A percentile compares a stretch with the other conserved stretches of the same genome.
Conservation (phyloP, 495 filamentous ascomycete genomes). For the Articulospora tetracladia region DNA sequence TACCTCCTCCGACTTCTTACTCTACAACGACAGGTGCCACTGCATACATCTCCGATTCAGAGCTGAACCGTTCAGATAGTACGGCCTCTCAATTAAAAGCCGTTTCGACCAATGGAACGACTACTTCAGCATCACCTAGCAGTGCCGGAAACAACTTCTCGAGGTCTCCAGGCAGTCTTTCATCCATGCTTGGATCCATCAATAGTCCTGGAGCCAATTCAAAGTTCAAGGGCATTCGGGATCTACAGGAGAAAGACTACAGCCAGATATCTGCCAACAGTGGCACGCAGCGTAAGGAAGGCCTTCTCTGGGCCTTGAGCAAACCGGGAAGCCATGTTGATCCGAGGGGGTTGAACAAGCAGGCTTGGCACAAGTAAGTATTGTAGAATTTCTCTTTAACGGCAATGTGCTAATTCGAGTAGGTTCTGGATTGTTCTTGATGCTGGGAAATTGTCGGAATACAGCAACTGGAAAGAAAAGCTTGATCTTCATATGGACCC, state of each 20-base stretch:
- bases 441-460: slow-evolving; percentile 93
- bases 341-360: slow-evolving; percentile 90
- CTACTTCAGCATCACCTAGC: slow-evolving; percentile 31
- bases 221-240: slow-evolving; percentile 83
- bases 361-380: slow-evolving; percentile 97
- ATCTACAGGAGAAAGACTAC: slow-evolving; percentile 78
- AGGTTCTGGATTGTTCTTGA: slow-evolving; percentile 99
- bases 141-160: slow-evolving; percentile 26
- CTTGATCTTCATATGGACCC: slow-evolving; percentile 97
- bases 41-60: slow-evolving; percentile 49
- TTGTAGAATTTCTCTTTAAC: background rate
- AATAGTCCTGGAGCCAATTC: slow-evolving; percentile 31
- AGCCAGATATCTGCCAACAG: slow-evolving; percentile 33
- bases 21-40: background rate
- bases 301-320: slow-evolving; percentile 89
- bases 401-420: slow-evolving; percentile 5
- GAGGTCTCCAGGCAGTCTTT: slow-evolving; percentile 32
- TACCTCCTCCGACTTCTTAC: slow-evolving; percentile 4
- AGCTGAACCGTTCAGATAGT: slow-evolving; percentile 68
- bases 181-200: slow-evolving; percentile 28
- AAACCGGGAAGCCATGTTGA: slow-evolving; percentile 93
- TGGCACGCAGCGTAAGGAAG: slow-evolving; percentile 69
- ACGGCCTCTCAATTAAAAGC: slow-evolving; percentile 57
- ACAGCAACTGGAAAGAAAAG: slow-evolving; percentile 98
- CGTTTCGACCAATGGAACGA: slow-evolving; percentile 27